Evolutionary conservation across 441 rosid genomes (phyloP), one percentile per base, ranked within the genome.

Genomic region (Erodium moschatum): DNA sequence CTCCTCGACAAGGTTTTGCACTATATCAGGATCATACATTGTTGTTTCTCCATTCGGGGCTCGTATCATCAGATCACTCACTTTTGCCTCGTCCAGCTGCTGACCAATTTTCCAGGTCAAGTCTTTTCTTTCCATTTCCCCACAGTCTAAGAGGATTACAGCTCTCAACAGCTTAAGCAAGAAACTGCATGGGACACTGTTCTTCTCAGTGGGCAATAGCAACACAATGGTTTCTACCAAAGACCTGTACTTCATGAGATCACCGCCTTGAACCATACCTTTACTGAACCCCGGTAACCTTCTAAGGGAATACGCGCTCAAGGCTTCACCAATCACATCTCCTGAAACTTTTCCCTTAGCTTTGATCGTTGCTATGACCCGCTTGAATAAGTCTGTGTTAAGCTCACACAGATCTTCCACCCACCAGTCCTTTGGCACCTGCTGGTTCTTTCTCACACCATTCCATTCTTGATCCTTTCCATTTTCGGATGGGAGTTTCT

Each of bases 401-500:
- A 94, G 84, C 75, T 89, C 98, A 64, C 91, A 88, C 5, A 88
- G 70, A 84, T 91, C 98, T 86, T 94, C 98, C 0, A 89, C 93
- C 98, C 98, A 94, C 98, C 97, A 94, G 78, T 94, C 98, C 73
- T 79, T 84, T 0, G 98, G 97, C 69, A 93, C 85, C 69, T 79
- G 18, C 12, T 18, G 11, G 11, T 7, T 19, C 9, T 56, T 56
- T 19, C 35, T 31, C 35, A 31, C 35, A 31, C 27, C 27, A 24
- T 71, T 78, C 27, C 27, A 24, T 24, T 24, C 27, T 80, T 78
- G 83, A 70, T 80, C 35, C 35, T 31, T 31, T 31, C 35, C 35
- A 31, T 31, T 31, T 31, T 31, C 87, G 0, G 81, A 75, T 18
- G 62, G 24, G 10, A 68, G 85, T 76, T 79, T 76, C 75, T 91